Evolutionary conservation across 345 rosid species (phyloP).

Genomic region (Eucalyptus rudis): DNA sequence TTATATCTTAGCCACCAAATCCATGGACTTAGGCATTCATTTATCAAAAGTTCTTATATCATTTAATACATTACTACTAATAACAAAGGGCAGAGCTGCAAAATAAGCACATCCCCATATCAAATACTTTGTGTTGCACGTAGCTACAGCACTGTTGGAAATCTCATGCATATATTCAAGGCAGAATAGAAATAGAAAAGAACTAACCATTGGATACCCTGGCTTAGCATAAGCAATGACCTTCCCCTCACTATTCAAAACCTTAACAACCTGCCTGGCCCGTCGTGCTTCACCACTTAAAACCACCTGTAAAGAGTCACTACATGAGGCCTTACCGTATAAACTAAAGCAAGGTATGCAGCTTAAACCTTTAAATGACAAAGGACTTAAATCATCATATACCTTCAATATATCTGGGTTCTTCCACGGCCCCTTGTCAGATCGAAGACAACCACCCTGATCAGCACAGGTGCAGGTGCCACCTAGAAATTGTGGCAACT

Average conservation of each 20-base stretch:
- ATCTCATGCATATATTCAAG: not conserved
- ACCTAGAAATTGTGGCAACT: conserved; percentile 89
- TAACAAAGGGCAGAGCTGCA: not conserved
- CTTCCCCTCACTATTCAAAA: conserved; percentile 78
- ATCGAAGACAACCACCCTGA: conserved; percentile 88
- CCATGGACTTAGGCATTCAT: not conserved
- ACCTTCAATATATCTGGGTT: conserved; percentile 79
- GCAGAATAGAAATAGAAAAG: not conserved
- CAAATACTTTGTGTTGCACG: not conserved
- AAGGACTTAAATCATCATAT: not conserved
- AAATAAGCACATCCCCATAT: not conserved
- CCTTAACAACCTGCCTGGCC: conserved; percentile 87
- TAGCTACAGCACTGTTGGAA: not conserved
- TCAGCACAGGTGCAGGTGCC: conserved; percentile 81
- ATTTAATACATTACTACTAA: not conserved
- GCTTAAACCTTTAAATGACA: not conserved
- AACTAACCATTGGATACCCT: conserved; percentile 49
- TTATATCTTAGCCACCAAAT: not conserved
- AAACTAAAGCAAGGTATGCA: not conserved
- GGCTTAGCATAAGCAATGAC: conserved; percentile 95
- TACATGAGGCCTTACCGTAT: not conserved
- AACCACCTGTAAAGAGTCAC: conserved; percentile 55
- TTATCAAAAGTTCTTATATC: not conserved
- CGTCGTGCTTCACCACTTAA: conserved; percentile 65
- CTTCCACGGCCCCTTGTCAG: conserved; percentile 99